These are phyloP conservation scores for Entamoeba dispar DNA, from an alignment of 208 protist genomes.

Conservation along the genomic window DNA sequence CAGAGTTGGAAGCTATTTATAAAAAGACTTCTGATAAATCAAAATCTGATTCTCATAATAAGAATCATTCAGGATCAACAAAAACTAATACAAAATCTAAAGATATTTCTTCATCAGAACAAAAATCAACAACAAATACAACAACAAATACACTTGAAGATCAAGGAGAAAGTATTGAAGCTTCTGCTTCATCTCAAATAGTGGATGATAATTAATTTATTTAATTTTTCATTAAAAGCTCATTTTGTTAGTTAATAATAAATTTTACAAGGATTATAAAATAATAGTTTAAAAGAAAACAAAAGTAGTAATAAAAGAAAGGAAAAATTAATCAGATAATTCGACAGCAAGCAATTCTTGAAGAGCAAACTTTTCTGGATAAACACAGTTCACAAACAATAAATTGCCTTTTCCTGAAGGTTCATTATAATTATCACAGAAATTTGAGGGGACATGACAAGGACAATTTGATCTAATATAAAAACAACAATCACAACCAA, in stretches of 20 bases:
- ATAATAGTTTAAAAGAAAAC: too few relatives aligned
- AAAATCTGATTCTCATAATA: background rate
- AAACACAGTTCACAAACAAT: background rate
- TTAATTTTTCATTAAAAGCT: too few relatives aligned
- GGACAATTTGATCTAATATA: background rate
- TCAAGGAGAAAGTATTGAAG: too few relatives aligned
- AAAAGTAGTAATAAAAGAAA: too few relatives aligned
- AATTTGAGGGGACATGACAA: background rate
- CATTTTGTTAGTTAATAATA: too few relatives aligned
- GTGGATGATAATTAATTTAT: too few relatives aligned
- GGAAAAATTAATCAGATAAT: background rate
- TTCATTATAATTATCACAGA: background rate
- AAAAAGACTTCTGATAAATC: background rate
- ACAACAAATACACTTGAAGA: too few relatives aligned
- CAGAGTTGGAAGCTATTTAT: background rate
- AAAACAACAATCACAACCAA: background rate
- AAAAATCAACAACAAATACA: background rate
- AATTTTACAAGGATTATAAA: too few relatives aligned
- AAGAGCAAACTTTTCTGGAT: background rate
- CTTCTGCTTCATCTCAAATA: too few relatives aligned
- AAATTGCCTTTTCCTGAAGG: background rate
- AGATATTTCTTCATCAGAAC: background rate
- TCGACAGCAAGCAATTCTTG: background rate
- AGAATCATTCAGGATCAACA: background rate
- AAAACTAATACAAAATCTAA: background rate